Percentiles rank a stretch among this genome's conserved stretches.
These are phyloP conservation scores for Cladobotryum protrusum DNA, from an alignment of 2,329 filamentous ascomycete genomes.

Conservation along the genomic window DNA sequence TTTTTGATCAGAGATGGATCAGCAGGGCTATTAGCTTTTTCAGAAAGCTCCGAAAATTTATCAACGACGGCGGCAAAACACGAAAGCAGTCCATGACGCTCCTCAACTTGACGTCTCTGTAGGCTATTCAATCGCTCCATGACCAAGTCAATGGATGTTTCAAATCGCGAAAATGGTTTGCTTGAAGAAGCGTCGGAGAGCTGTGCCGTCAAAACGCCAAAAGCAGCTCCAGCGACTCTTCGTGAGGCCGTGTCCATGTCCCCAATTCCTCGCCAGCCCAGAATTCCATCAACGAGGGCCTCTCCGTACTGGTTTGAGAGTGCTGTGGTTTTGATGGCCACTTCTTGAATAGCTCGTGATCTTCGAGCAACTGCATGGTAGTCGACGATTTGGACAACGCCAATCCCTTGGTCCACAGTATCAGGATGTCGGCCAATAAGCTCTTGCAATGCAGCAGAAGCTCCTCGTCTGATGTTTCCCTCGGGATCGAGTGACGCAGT, in stretches of 20 bases:
- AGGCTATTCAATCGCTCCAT: constrained; percentile 40
- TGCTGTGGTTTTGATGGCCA: constrained; percentile 62
- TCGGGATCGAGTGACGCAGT: constrained; percentile 81
- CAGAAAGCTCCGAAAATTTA: constrained; percentile 31
- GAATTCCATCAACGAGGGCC: constrained; percentile 61
- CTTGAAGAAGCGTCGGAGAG: constrained; percentile 23
- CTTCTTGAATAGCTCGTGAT: constrained; percentile 71
- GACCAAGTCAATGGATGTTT: constrained; percentile 36
- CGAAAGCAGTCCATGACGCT: constrained; percentile 61
- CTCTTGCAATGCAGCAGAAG: constrained; percentile 90
- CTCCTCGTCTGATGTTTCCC: constrained; percentile 87
- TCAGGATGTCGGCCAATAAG: constrained; percentile 89
- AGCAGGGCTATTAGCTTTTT: neutral
- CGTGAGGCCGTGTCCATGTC: constrained; percentile 71
- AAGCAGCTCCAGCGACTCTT: constrained; percentile 62
- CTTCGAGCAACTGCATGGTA: constrained; percentile 91
- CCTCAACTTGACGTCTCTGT: constrained; percentile 54
- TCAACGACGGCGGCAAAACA: constrained; percentile 55
- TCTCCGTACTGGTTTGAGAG: constrained; percentile 64
- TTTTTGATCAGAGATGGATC: constrained; percentile 22
- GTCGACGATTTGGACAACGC: constrained; percentile 82
- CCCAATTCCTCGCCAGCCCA: constrained; percentile 84
- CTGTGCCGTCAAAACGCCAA: constrained; percentile 52
- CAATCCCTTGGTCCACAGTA: constrained; percentile 72
- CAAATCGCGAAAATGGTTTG: constrained; percentile 22